phyloP scores from a whole-genome alignment of 1,284 basidiomycete species.

The Meripilus lineatus region DNA sequence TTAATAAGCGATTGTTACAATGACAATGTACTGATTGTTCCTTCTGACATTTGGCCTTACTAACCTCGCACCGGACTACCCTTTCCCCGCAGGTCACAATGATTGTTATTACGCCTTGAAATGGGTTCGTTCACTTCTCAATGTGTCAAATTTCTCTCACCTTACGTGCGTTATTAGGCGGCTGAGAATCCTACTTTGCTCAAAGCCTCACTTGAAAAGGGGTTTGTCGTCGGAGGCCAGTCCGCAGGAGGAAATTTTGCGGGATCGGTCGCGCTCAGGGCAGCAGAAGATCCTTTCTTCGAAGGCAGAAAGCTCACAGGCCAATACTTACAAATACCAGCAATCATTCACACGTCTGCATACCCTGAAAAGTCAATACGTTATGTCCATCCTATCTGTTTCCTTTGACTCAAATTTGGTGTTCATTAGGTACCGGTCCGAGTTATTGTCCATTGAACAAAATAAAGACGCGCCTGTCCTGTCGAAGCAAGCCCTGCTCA shows the following conservation, averaged over 20 bases:
- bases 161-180: not conserved
- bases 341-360: slow-evolving; percentile 6
- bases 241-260: slow-evolving; percentile 16
- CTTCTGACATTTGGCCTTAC: not conserved
- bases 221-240: slow-evolving; percentile 13
- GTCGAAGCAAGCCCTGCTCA: not conserved
- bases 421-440: slow-evolving; percentile 5
- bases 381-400: not conserved
- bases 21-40: too few species aligned
- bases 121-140: slow-evolving; percentile 7
- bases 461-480: slow-evolving; percentile 8
- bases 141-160: not conserved
- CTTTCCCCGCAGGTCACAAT: slow-evolving; percentile 7
- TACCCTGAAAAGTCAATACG: slow-evolving; percentile 9
- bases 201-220: slow-evolving; percentile 6
- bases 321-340: slow-evolving; percentile 10
- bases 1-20: not conserved
- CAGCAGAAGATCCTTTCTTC: slow-evolving; percentile 13
- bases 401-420: not conserved
- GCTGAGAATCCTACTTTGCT: slow-evolving; percentile 7
- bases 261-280: slow-evolving; percentile 10
- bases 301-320: slow-evolving; percentile 9
- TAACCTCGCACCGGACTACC: slow-evolving; percentile 10
- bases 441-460: slow-evolving; percentile 9
- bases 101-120: slow-evolving; percentile 10